Conservation (phyloP, 2,329 filamentous ascomycete species). For the Fusarium xyrophilum region DNA sequence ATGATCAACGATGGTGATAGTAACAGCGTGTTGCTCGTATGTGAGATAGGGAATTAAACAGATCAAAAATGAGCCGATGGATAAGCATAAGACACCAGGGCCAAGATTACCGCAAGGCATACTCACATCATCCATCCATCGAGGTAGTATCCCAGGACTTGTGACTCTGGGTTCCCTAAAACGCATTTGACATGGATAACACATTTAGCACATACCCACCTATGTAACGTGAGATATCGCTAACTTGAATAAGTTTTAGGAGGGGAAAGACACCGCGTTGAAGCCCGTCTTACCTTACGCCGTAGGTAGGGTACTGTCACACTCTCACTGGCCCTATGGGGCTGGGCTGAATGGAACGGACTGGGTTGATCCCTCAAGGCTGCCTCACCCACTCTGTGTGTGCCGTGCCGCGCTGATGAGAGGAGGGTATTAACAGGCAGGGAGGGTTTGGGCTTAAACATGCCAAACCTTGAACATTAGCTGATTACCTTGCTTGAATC, state of each 20-base stretch:
- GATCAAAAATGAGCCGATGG: not conserved
- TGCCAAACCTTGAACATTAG: not conserved
- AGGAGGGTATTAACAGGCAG: conserved; percentile 10
- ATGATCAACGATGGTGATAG: not conserved
- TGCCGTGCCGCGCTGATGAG: not conserved
- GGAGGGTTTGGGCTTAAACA: conserved; percentile 7
- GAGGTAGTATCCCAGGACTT: not conserved
- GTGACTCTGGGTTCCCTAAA: not conserved
- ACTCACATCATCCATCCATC: not conserved
- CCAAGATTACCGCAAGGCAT: conserved; percentile 14
- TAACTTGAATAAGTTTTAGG: not conserved
- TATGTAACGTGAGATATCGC: not conserved
- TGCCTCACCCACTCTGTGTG: conserved; percentile 15
- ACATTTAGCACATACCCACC: not conserved
- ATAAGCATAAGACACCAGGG: not conserved
- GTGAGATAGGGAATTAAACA: not conserved
- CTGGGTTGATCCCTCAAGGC: conserved; percentile 10
- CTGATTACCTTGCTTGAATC: not conserved
- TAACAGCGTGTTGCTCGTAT: not conserved
- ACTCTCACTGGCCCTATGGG: not conserved
- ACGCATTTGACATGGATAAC: not conserved
- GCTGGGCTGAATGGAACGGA: conserved; percentile 5
- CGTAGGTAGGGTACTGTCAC: not conserved
- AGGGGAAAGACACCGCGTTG: not conserved
- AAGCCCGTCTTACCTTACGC: not conserved